These are phyloP conservation scores for Myriosclerotinia curreyana DNA, from an alignment of 2,329 filamentous ascomycete genomes.

Conservation along the genomic window DNA sequence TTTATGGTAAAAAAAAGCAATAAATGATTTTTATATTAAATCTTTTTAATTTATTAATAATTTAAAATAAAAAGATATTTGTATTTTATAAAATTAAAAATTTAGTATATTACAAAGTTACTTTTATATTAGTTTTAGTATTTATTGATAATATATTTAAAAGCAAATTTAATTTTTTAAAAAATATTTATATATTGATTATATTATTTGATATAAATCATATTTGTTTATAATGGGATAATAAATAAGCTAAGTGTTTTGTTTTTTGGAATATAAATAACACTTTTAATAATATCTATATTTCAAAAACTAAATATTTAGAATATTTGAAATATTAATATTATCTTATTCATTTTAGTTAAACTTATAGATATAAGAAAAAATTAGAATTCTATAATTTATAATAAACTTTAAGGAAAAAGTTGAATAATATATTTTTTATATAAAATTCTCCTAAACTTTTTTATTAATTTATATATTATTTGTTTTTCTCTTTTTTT, in stretches of 20 bases:
- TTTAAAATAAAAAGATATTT: constrained; percentile 31
- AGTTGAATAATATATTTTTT: constrained; percentile 31
- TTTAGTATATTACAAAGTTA: constrained; percentile 29
- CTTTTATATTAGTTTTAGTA: constrained; percentile 33
- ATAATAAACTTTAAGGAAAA: constrained; percentile 31
- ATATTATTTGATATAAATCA: constrained; percentile 27
- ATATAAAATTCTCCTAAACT: constrained; percentile 10
- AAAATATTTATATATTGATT: constrained; percentile 35
- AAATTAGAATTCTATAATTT: constrained; percentile 35
- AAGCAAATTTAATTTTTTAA: no score
- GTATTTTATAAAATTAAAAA: constrained; percentile 32
- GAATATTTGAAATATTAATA: constrained; percentile 44
- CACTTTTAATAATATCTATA: constrained; percentile 18
- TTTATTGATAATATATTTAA: constrained; percentile 31
- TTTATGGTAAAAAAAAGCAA: constrained; percentile 29
- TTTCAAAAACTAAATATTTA: constrained; percentile 32
- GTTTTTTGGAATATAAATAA: constrained; percentile 33
- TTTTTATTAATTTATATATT: no score
- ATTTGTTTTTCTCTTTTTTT: not conserved
- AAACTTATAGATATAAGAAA: constrained; percentile 32
- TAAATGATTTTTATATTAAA: constrained; percentile 19
- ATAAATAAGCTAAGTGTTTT: constrained; percentile 28
- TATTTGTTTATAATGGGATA: constrained; percentile 32
- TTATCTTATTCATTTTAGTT: constrained; percentile 40
- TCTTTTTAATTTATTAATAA: constrained; percentile 20